Evolutionary conservation across 148 eudicot species (phyloP).

Genomic region (Nepenthes gracilis): DNA sequence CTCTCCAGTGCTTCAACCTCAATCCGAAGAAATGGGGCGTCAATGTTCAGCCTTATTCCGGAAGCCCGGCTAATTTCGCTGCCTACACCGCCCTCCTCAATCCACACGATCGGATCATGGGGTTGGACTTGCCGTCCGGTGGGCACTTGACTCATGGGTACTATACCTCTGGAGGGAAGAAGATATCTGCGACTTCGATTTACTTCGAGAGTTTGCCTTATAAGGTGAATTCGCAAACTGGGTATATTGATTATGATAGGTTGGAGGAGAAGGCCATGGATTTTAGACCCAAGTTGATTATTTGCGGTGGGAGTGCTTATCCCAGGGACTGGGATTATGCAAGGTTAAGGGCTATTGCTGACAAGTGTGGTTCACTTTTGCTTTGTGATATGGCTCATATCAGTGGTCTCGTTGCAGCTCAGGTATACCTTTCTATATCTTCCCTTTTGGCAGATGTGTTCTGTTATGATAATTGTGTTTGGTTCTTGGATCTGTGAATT

Average conservation of each 20-base stretch:
- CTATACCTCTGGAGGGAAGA: conserved; percentile 78
- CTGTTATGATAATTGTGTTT: no score
- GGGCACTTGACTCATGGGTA: conserved; percentile 94
- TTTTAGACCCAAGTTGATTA: conserved; percentile 87
- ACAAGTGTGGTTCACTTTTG: conserved; percentile 81
- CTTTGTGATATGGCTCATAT: conserved; percentile 99
- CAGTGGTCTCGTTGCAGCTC: conserved; percentile 98
- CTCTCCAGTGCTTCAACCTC: conserved; percentile 45
- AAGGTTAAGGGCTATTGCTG: conserved; percentile 57
- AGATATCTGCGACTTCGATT: conserved; percentile 83
- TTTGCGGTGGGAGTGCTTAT: conserved; percentile 95
- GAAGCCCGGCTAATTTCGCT: conserved; percentile 74
- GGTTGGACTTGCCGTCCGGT: conserved; percentile 77
- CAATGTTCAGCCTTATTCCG: conserved; percentile 77
- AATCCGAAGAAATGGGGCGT: conserved; percentile 80
- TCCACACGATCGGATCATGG: conserved; percentile 88
- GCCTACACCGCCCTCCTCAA: conserved; percentile 80
- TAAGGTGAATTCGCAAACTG: conserved; percentile 65
- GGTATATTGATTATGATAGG: conserved; percentile 83
- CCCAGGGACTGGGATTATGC: conserved; percentile 95
- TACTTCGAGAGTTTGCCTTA: conserved; percentile 97
- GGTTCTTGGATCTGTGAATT: no score
- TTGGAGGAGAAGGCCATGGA: conserved; percentile 90
- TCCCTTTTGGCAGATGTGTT: no score
- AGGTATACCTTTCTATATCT: conserved; percentile 28